These are phyloP conservation scores for Botryotinia calthae DNA, from an alignment of 2,329 filamentous ascomycete species.

Conservation along the genomic window DNA sequence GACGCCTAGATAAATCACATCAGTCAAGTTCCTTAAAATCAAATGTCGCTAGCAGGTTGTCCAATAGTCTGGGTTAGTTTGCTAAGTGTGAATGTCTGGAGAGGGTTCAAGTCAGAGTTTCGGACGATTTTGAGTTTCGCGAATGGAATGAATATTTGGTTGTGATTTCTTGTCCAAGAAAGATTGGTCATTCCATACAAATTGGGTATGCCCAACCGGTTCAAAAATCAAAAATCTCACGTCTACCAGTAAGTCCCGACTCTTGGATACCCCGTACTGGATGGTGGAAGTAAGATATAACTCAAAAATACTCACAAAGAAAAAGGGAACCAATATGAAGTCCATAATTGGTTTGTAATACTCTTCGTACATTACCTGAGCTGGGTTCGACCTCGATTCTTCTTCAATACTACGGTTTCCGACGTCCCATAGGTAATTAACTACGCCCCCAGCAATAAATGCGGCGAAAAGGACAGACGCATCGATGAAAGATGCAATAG, in stretches of 20 bases:
- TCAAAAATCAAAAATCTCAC: background rate
- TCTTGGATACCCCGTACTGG: background rate
- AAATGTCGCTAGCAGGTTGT: background rate
- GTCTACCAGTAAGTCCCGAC: background rate
- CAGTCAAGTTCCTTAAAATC: background rate
- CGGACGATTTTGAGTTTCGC: background rate
- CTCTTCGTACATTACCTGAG: slow-evolving; percentile 30
- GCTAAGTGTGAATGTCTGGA: background rate
- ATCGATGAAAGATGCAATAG: slow-evolving; percentile 43
- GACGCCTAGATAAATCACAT: slow-evolving; percentile 44
- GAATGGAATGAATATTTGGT: background rate
- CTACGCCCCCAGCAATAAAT: slow-evolving; percentile 48
- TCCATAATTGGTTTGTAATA: slow-evolving; percentile 37
- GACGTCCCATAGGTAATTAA: slow-evolving; percentile 46
- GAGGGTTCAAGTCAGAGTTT: background rate
- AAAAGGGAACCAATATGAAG: slow-evolving; percentile 54
- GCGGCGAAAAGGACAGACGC: slow-evolving; percentile 52
- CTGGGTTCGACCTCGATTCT: slow-evolving; percentile 7
- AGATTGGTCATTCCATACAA: background rate
- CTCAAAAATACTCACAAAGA: slow-evolving; percentile 52
- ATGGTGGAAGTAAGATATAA: background rate
- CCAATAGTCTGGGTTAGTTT: background rate
- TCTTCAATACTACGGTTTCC: background rate
- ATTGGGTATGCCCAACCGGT: background rate
- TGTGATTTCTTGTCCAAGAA: background rate